Conservation (phyloP, 192 early-diverging fungal genomes). For the Coemansia javaensis region DNA sequence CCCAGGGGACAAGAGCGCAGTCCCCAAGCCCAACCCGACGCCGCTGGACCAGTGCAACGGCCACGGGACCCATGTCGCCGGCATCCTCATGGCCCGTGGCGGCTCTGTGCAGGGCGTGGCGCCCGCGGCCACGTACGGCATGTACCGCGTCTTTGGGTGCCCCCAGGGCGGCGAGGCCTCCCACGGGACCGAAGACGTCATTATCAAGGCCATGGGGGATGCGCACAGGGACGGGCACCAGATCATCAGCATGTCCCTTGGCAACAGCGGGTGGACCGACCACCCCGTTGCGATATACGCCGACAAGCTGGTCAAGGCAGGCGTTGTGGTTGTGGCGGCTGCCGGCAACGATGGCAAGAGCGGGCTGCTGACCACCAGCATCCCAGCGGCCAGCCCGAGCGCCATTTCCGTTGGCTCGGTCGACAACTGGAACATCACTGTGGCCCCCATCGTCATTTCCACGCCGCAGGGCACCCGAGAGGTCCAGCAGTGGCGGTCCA, state of each 20-base stretch:
- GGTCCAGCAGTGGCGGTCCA: background rate
- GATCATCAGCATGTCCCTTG: constrained; percentile 65
- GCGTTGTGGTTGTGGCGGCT: constrained; percentile 60
- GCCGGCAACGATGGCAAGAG: constrained; percentile 71
- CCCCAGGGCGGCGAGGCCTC: constrained; percentile 19
- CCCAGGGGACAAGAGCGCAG: constrained; percentile 13
- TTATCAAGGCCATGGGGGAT: constrained; percentile 58
- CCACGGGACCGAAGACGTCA: constrained; percentile 36
- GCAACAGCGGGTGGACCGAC: constrained; percentile 54
- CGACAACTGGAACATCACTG: constrained; percentile 47
- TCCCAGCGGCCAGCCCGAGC: constrained; percentile 50
- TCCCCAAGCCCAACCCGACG: constrained; percentile 52
- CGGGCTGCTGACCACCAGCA: constrained; percentile 53
- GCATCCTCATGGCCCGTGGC: constrained; percentile 52
- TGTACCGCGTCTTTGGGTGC: constrained; percentile 63
- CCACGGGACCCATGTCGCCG: constrained; percentile 67
- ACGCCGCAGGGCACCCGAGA: constrained; percentile 1
- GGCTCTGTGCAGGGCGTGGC: constrained; percentile 58
- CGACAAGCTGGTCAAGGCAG: constrained; percentile 40
- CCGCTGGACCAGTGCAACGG: constrained; percentile 53
- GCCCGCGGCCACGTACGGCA: constrained; percentile 61
- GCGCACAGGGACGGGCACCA: constrained; percentile 45
- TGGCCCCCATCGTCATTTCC: constrained; percentile 14
- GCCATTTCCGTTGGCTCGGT: constrained; percentile 61
- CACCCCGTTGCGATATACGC: constrained; percentile 50